Percentiles rank a stretch among this genome's conserved stretches.
Evolutionary conservation across 345 rosid genomes (phyloP).

Genomic region (Eucalyptus shirleyi): DNA sequence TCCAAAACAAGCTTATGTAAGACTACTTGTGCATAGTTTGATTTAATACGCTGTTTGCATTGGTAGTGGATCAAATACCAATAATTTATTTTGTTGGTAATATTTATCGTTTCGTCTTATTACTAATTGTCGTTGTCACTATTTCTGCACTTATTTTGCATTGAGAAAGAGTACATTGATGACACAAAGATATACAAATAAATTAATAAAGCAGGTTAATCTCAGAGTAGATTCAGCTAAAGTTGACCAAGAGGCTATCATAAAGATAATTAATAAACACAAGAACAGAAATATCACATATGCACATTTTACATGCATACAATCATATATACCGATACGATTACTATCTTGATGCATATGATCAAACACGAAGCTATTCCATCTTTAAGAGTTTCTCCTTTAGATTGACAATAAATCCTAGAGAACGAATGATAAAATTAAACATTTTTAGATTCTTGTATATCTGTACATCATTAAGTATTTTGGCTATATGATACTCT

Average conservation of each 20-base stretch:
- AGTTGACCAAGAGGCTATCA: not conserved
- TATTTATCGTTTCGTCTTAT: too few species aligned
- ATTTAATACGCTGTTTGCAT: too few species aligned
- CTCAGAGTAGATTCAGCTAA: fast-evolving
- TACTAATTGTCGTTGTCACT: too few species aligned
- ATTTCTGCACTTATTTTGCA: too few species aligned
- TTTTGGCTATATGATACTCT: not conserved
- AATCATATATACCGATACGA: not conserved
- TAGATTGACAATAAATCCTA: not conserved
- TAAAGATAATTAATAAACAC: not conserved
- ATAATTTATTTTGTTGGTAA: too few species aligned
- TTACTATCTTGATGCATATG: not conserved
- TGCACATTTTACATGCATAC: not conserved
- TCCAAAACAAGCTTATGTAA: too few species aligned
- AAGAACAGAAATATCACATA: not conserved
- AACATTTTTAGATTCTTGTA: too few species aligned
- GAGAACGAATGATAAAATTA: not conserved
- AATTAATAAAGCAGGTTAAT: not conserved
- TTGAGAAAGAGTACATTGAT: not conserved
- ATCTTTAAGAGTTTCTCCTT: not conserved
- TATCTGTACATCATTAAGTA: too few species aligned
- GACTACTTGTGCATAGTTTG: too few species aligned
- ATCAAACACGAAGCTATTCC: not conserved
- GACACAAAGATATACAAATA: not conserved
- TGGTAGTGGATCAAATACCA: too few species aligned